phyloP scores from a whole-genome alignment of 2,329 filamentous ascomycete species.

The Alternaria gaisen region DNA sequence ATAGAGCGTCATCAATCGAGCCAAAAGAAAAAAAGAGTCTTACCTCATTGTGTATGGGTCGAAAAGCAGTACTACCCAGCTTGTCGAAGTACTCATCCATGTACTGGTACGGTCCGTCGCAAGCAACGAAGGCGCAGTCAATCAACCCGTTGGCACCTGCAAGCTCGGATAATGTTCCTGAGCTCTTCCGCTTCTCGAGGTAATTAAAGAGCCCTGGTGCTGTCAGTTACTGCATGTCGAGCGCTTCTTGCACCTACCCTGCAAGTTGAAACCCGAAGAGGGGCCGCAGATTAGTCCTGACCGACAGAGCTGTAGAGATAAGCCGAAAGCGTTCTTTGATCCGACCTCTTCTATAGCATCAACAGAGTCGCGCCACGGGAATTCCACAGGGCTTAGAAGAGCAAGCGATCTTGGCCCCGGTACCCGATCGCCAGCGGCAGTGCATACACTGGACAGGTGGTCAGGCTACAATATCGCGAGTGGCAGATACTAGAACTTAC shows the following conservation, averaged over 20 bases:
- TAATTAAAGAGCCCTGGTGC: constrained; percentile 27
- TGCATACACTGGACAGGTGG: constrained; percentile 60
- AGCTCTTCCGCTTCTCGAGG: constrained; percentile 20
- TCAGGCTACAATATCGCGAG: background rate
- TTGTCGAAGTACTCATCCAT: constrained; percentile 68
- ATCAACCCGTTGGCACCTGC: constrained; percentile 18
- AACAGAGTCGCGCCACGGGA: constrained; percentile 66
- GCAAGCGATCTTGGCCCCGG: constrained; percentile 65
- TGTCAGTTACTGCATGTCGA: background rate
- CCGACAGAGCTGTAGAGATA: constrained; percentile 64
- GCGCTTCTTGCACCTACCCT: constrained; percentile 48
- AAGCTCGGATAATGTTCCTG: constrained; percentile 21
- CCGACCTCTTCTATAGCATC: constrained; percentile 66
- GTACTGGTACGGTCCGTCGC: constrained; percentile 71
- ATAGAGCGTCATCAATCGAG: no score
- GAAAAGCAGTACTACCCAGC: constrained; percentile 51
- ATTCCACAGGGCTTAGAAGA: constrained; percentile 62
- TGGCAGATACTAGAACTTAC: background rate
- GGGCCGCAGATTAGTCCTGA: constrained; percentile 68
- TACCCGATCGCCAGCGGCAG: constrained; percentile 64
- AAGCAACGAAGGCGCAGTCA: constrained; percentile 62
- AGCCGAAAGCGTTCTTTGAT: constrained; percentile 62
- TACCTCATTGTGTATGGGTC: constrained; percentile 29
- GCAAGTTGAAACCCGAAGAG: constrained; percentile 67
- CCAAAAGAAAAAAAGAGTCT: background rate